Base-by-base conservation (phyloP, 2,329 filamentous ascomycete genomes). In the Trichoderma aggressivum region DNA sequence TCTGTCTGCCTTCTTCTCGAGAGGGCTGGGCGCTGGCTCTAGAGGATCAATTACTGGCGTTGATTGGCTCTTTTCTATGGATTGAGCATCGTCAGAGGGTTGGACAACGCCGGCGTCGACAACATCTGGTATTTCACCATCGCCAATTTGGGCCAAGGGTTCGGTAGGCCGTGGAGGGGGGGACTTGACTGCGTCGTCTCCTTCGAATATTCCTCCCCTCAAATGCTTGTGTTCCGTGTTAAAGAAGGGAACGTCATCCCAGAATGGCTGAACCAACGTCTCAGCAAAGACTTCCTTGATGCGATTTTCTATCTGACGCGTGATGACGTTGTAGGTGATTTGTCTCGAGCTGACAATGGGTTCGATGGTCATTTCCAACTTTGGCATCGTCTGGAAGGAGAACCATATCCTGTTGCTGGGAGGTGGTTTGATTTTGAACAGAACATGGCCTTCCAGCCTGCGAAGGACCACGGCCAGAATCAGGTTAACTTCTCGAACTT, bases 321-420 rank as follows among this genome's bases (percentile, higher is more conserved):
- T 86, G 70, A 99, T 96, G 72, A 97, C 88, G 2, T 91, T 93
- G 80, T 97, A 98, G 0, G 96, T 98, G 74, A 99, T 97, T 79
- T 98, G 95, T 71, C 95, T 90, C 16, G 94, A 92, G 82, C 94
- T 97, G 64, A 99, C 94, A 75, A 99, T 94, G 4, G 96, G 96
- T 79, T 98, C 94, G 56, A 98, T 93, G n/a, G 89, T 89, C 86
- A 98, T 90, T 73, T 97, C 94, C 84, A 99, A 92, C 78, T 95
- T 94, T 21, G 96, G 96, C 86, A 94, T 93, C n/a, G 90, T 90
- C 79, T 97, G 93, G 78, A 99, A 99, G 1, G 94, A 91, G 75
- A 98, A 89, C 96, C 96, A 99, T n/a, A 97, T 81, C 53, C 96
- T 89, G 79, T 99, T 99, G 80, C 94, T 98, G 0, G 96, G 96